Conservation (phyloP, 305 asterid species). For the Solanum chacoense region DNA sequence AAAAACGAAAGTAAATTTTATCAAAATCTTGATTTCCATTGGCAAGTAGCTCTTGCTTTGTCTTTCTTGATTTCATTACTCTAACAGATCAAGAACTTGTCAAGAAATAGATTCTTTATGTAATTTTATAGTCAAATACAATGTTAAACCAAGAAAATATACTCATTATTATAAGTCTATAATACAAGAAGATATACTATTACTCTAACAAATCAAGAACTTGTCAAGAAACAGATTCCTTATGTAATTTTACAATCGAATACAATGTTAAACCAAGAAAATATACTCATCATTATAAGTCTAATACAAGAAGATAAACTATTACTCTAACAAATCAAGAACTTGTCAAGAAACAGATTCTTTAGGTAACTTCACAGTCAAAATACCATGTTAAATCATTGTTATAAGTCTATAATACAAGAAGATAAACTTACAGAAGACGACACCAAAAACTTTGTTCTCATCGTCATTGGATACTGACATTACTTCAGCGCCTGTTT, state of each 20-base stretch:
- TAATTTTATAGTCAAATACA: neutral
- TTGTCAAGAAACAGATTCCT: neutral
- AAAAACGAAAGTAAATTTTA: neutral
- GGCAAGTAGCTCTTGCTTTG: neutral
- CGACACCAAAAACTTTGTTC: slow-evolving; percentile 84
- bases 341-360: neutral
- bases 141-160: neutral
- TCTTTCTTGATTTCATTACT: neutral
- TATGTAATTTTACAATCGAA: neutral
- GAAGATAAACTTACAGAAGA: slow-evolving; percentile 53
- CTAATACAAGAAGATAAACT: neutral
- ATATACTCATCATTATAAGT: neutral
- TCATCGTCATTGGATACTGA: slow-evolving; percentile 94
- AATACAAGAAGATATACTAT: neutral
- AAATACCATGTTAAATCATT: slow-evolving; percentile 18
- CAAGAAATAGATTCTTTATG: neutral
- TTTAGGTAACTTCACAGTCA: neutral
- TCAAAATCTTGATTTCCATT: neutral
- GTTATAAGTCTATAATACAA: neutral
- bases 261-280: neutral
- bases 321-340: neutral
- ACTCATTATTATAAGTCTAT: neutral
- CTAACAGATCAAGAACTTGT: neutral
- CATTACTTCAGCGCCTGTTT: slow-evolving; percentile 93
- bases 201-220: neutral